phyloP scores from a whole-genome alignment of 2,329 filamentous ascomycete species.

The Botryosphaeria dothidea region DNA sequence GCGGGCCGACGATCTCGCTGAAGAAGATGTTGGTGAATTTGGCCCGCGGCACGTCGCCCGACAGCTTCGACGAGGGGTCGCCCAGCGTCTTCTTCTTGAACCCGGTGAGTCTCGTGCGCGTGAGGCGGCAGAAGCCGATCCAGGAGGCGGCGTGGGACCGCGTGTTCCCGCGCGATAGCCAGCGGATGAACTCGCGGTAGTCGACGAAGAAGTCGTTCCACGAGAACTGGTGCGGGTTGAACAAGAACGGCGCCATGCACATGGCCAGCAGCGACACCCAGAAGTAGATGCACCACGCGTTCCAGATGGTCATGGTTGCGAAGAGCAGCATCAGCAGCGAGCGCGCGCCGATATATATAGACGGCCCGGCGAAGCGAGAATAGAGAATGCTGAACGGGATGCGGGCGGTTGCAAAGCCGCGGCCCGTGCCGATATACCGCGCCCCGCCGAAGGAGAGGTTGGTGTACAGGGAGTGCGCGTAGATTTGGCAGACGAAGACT shows the following conservation, averaged over 20 bases:
- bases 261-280: slow-evolving; percentile 90
- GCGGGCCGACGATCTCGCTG: slow-evolving; percentile 81
- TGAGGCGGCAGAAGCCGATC: slow-evolving; percentile 95
- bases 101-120: slow-evolving; percentile 91
- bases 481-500: slow-evolving; percentile 98
- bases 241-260: slow-evolving; percentile 90
- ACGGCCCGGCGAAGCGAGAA: slow-evolving; percentile 93
- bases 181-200: slow-evolving; percentile 95
- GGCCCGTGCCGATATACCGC: slow-evolving; percentile 96
- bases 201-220: slow-evolving; percentile 99
- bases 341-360: slow-evolving; percentile 91
- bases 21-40: slow-evolving; percentile 90
- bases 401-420: slow-evolving; percentile 96
- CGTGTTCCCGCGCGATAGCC: slow-evolving; percentile 96
- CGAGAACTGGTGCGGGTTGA: slow-evolving; percentile 97
- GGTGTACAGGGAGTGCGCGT: slow-evolving; percentile 92
- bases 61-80: slow-evolving; percentile 89
- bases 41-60: slow-evolving; percentile 86
- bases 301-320: slow-evolving; percentile 89
- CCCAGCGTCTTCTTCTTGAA: slow-evolving; percentile 96
- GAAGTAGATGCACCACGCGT: slow-evolving; percentile 86
- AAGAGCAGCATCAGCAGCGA: slow-evolving; percentile 94
- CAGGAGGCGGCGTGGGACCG: slow-evolving; percentile 93
- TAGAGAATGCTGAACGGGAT: slow-evolving; percentile 97
- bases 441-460: slow-evolving; percentile 96